Evolutionary conservation across 345 rosid species (phyloP).

Genomic region (Mangifera indica): DNA sequence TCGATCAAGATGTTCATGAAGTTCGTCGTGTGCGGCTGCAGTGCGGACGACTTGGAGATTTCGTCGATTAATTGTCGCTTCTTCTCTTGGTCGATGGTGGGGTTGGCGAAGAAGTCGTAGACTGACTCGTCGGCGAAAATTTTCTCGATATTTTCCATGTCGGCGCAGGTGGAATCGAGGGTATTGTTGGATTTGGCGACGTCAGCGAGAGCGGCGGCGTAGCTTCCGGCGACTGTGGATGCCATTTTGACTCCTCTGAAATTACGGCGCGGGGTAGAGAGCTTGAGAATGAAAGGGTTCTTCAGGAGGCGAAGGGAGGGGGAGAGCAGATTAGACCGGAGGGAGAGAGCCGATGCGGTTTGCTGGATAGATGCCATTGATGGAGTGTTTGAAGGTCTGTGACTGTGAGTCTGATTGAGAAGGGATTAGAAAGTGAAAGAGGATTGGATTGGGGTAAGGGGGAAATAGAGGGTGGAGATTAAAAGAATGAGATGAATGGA

Average conservation of each 20-base stretch:
- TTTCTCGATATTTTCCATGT: slow-evolving; percentile 69
- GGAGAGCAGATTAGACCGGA: slow-evolving; percentile 52
- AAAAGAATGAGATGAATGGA: not conserved
- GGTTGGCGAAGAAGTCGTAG: slow-evolving; percentile 58
- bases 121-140: slow-evolving; percentile 59
- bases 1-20: slow-evolving; percentile 72
- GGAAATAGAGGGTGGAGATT: slow-evolving; percentile 15
- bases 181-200: slow-evolving; percentile 61
- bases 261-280: slow-evolving; percentile 31
- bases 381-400: not conserved
- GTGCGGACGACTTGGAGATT: slow-evolving; percentile 38
- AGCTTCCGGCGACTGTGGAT: slow-evolving; percentile 59
- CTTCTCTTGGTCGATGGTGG: slow-evolving; percentile 46
- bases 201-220: slow-evolving; percentile 79
- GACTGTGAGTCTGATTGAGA: not conserved
- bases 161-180: slow-evolving; percentile 64
- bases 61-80: slow-evolving; percentile 63
- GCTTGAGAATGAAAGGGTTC: slow-evolving; percentile 21
- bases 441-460: not conserved
- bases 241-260: slow-evolving; percentile 55
- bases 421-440: too few species aligned
- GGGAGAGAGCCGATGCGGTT: slow-evolving; percentile 37
- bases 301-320: slow-evolving; percentile 31
- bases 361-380: slow-evolving; percentile 71
- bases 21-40: slow-evolving; percentile 61